A percentile compares a stretch with the other conserved stretches of the same genome.
Conservation (phyloP, 768 basidiomycete genomes). For the Lactifluus subvellereus region DNA sequence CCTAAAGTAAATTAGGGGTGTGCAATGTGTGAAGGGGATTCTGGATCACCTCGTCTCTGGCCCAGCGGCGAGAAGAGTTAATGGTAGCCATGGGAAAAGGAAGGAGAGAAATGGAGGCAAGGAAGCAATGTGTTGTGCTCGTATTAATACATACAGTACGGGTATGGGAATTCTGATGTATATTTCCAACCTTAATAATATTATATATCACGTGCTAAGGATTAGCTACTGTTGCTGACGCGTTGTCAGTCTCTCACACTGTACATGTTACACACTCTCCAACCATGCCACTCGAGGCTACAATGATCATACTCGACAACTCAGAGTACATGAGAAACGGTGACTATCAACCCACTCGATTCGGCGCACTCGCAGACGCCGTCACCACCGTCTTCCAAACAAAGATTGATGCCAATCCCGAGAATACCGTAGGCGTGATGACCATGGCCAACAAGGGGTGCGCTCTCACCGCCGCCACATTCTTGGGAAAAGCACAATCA, state of each 20-base stretch:
- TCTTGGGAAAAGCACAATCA: background rate
- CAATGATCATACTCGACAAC: slow-evolving; percentile 97
- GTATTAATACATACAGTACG: background rate
- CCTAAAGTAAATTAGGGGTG: background rate
- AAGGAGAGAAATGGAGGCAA: background rate
- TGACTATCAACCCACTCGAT: slow-evolving; percentile 81
- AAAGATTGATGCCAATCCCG: slow-evolving; percentile 94
- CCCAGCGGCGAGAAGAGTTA: slow-evolving; percentile 5
- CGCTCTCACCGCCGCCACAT: slow-evolving; percentile 25
- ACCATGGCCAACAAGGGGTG: slow-evolving; percentile 97
- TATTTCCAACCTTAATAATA: too few relatives aligned
- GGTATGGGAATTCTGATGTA: too few relatives aligned
- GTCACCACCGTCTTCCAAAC: slow-evolving; percentile 85
- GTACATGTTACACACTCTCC: background rate
- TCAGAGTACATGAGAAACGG: slow-evolving; percentile 97
- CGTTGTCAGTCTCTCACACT: background rate
- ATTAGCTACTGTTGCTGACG: background rate
- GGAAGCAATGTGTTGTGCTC: background rate
- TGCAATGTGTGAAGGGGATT: background rate
- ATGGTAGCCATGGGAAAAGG: background rate
- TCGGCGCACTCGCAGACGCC: slow-evolving; percentile 88
- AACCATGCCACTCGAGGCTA: slow-evolving; percentile 93
- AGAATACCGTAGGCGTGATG: slow-evolving; percentile 97
- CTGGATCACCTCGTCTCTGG: background rate
- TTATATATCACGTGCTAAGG: background rate